Percentiles rank a stretch among this genome's conserved stretches.
Evolutionary conservation across 2,329 filamentous ascomycete genomes (phyloP).

Genomic region (Diaporthe vexans): DNA sequence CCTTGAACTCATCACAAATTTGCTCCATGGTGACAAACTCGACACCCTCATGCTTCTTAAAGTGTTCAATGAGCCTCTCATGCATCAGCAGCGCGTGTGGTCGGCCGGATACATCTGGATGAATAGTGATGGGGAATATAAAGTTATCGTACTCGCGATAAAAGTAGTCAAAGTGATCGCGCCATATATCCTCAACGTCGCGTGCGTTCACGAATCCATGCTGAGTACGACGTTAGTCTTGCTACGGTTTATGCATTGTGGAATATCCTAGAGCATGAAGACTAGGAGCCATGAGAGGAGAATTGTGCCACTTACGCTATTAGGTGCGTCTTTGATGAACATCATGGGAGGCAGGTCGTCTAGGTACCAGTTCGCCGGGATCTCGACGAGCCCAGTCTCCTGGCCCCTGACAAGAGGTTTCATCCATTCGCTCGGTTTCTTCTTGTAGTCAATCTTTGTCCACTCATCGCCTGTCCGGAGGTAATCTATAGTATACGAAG

Average conservation of each 20-base stretch:
- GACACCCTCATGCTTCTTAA: slow-evolving; percentile 67
- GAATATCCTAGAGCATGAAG: too few relatives aligned
- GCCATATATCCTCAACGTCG: slow-evolving; percentile 75
- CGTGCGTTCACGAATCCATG: slow-evolving; percentile 69
- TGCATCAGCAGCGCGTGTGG: slow-evolving; percentile 73
- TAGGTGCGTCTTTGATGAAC: slow-evolving; percentile 75
- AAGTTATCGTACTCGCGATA: slow-evolving; percentile 84
- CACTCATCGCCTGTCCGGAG: slow-evolving; percentile 73
- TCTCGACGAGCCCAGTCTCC: slow-evolving; percentile 74
- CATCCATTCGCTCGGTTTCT: slow-evolving; percentile 75
- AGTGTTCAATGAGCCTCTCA: slow-evolving; percentile 72
- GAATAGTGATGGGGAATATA: slow-evolving; percentile 82
- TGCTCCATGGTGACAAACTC: slow-evolving; percentile 79
- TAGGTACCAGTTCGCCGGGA: slow-evolving; percentile 73
- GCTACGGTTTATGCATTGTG: too few relatives aligned
- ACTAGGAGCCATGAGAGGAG: too few relatives aligned
- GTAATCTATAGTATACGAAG: slow-evolving; percentile 55
- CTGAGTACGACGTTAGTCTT: too few relatives aligned
- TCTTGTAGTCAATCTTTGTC: slow-evolving; percentile 76
- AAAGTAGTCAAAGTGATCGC: slow-evolving; percentile 79
- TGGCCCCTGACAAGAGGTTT: slow-evolving; percentile 71
- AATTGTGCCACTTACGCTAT: slow-evolving; percentile 51
- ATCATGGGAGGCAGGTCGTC: slow-evolving; percentile 75
- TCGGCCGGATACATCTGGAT: slow-evolving; percentile 78
- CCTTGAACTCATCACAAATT: slow-evolving; percentile 81